phyloP scores from a whole-genome alignment of 768 basidiomycete species.

The Leccinum imitatum region DNA sequence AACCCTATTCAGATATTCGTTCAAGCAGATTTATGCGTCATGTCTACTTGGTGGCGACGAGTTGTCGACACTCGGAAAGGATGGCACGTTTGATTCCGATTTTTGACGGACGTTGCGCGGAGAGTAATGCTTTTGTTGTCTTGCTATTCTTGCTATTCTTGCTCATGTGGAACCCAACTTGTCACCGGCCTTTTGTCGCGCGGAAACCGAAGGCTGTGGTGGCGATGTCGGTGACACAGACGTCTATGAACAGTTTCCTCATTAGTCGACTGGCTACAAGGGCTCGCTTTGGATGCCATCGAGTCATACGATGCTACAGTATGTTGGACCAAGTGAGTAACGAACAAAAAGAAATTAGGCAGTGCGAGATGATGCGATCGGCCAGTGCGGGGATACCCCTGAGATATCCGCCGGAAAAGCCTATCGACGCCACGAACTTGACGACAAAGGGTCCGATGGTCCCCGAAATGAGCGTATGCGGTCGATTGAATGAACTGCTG shows the following conservation, averaged over 20 bases:
- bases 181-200: neutral
- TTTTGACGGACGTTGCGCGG: constrained; percentile 14
- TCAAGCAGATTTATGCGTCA: constrained; percentile 33
- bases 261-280: neutral
- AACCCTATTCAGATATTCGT: constrained; percentile 5
- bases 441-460: no score
- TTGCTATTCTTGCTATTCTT: neutral
- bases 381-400: neutral
- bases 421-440: no score
- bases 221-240: neutral
- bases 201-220: neutral
- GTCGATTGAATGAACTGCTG: no score
- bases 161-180: neutral
- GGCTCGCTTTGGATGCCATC: neutral
- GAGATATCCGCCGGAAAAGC: neutral
- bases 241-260: no score
- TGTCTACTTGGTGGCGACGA: constrained; percentile 40
- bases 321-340: neutral
- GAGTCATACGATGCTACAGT: neutral
- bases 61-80: constrained; percentile 30
- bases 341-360: neutral
- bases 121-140: neutral
- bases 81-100: constrained; percentile 31
- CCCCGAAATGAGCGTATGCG: no score
- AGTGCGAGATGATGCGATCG: neutral